phyloP scores from a whole-genome alignment of 2,329 filamentous ascomycete genomes.

The Ciborinia camelliae region DNA sequence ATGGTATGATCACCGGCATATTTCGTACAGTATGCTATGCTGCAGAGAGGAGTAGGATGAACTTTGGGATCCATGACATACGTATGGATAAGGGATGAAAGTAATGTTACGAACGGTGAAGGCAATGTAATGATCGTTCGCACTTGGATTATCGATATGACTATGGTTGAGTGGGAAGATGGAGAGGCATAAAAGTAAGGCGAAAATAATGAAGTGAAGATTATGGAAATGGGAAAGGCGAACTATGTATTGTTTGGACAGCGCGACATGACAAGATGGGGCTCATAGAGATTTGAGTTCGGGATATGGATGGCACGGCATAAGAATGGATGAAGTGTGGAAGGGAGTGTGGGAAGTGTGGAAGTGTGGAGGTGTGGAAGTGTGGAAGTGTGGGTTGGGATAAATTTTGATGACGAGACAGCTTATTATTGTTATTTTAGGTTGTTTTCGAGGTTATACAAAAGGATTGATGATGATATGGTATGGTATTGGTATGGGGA shows the following conservation, averaged over 20 bases:
- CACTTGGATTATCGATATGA: conserved; percentile 15
- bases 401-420: conserved; percentile 11
- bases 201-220: conserved; percentile 24
- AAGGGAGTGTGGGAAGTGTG: too few relatives aligned
- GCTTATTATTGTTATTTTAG: too few relatives aligned
- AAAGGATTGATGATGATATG: background rate
- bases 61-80: conserved; percentile 17
- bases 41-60: conserved; percentile 4
- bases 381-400: conserved; percentile 14
- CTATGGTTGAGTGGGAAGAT: conserved; percentile 26
- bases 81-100: conserved; percentile 10
- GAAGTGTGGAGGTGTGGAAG: too few relatives aligned
- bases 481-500: background rate
- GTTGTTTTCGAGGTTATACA: conserved; percentile 9
- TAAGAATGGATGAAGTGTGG: conserved; percentile 18
- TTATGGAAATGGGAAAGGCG: conserved; percentile 25
- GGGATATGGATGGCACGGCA: conserved; percentile 21
- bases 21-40: conserved; percentile 8
- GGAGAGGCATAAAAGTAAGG: conserved; percentile 31
- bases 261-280: conserved; percentile 24
- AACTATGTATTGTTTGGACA: conserved; percentile 32
- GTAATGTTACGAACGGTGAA: conserved; percentile 19
- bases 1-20: conserved; percentile 10
- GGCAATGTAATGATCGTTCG: conserved; percentile 23
- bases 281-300: conserved; percentile 24